Conservation (phyloP, 1,284 basidiomycete species). For the Phylloporus gajari region DNA sequence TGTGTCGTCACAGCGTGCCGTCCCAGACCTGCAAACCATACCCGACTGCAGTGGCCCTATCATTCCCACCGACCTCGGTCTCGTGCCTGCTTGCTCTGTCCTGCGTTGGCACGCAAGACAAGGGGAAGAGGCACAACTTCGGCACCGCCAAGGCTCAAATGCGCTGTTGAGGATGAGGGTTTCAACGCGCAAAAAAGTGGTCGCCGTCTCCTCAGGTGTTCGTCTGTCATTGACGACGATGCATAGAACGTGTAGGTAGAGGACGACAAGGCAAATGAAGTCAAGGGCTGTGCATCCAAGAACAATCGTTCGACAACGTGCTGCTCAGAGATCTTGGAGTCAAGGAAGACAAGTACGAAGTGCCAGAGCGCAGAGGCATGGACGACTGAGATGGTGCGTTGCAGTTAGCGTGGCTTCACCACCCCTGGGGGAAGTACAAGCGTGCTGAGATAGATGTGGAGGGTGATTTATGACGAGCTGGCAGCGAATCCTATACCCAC, state of each 20-base stretch:
- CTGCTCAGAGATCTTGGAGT: constrained; percentile 41
- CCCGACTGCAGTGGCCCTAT: constrained; percentile 3
- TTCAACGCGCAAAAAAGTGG: constrained; percentile 40
- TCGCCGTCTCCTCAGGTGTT: constrained; percentile 17
- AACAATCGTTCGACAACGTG: constrained; percentile 36
- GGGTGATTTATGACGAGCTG: constrained; percentile 18
- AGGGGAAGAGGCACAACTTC: constrained; percentile 38
- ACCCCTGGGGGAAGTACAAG: constrained; percentile 42
- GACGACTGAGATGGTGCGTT: constrained; percentile 33
- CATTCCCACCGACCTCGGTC: constrained; percentile 1
- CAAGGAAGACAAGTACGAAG: constrained; percentile 46
- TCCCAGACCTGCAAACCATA: background rate
- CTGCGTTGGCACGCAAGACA: constrained; percentile 20
- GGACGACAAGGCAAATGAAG: constrained; percentile 8
- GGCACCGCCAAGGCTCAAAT: too few relatives aligned
- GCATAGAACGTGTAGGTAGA: constrained; percentile 16
- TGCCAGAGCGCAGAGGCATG: constrained; percentile 43
- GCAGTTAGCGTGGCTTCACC: constrained; percentile 45
- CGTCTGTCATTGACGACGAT: background rate
- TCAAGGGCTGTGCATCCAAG: constrained; percentile 17
- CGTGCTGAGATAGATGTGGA: constrained; percentile 41
- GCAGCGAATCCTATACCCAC: background rate
- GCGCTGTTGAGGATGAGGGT: too few relatives aligned
- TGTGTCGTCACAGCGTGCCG: background rate
- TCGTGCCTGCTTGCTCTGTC: background rate